Evolutionary conservation across 2,329 filamentous ascomycete species (phyloP), one percentile per base, ranked within the genome.

Genomic region (Neurospora sp.): DNA sequence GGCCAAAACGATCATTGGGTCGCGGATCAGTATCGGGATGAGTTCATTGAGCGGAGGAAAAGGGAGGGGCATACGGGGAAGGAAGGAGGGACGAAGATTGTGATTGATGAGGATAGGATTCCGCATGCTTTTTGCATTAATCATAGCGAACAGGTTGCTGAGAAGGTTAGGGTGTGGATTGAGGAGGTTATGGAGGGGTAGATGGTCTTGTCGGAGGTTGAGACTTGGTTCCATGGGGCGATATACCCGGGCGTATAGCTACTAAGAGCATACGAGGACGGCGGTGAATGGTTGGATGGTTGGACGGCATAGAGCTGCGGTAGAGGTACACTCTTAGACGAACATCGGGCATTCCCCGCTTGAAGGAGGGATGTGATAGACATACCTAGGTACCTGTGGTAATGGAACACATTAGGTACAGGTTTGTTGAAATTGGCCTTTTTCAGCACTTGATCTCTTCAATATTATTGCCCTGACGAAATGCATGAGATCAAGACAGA

Each of bases 1-100:
- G 88, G 84, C 1, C 80, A 84, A 72, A 78, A 85, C 68, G 89
- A 91, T 71, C 84, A 89, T 70, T 91, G 89, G 89, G 86, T 91
- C 1, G 84, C 85, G 2, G 80, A 87, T 67, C 80, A 83, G 67
- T 81, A 83, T 66, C 81, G 88, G 9, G 86, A 90, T 73, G 82
- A 81, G 38, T 86, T 90, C 70, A 86, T 90, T 68, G 80, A 79
- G 66, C 78, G 78, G 58, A 78, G 82, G 71, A 77, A 46, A 46
- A 39, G 38, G 23, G 66, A 73, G 6, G 67, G 52, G 1, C 52
- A 62, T 36, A 62, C 4, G 13, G 28, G 23, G 2, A 62, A 67
- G 13, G 73, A 70, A 33, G 72, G 81, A 7, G 79, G 81, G 71
- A 83, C 84, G 0, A 81, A 79, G 70, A 81, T 89, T 67, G 77